These are phyloP conservation scores for Stachybotrys echinatus DNA, from an alignment of 2,329 filamentous ascomycete species.

Conservation along the genomic window DNA sequence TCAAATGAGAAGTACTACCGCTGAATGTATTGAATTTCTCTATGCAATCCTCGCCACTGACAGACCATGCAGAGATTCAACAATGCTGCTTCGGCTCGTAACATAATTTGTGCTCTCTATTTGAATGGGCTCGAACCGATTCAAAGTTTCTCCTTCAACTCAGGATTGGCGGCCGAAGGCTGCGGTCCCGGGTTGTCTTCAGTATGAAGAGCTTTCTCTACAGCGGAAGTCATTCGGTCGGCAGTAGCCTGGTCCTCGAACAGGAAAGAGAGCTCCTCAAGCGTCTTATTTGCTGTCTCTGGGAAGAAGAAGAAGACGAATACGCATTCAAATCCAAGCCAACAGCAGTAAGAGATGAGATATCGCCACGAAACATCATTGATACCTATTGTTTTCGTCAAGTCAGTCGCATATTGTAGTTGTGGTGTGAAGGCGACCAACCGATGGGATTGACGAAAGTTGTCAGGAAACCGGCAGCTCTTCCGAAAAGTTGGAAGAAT, in stretches of 20 bases:
- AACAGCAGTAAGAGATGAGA: conserved; percentile 14
- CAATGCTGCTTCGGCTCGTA: no score
- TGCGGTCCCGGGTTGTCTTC: background rate
- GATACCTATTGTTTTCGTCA: background rate
- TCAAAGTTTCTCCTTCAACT: no score
- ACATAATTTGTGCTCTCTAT: no score
- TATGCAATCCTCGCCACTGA: no score
- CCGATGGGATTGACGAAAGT: conserved; percentile 17
- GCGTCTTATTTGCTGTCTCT: conserved; percentile 68
- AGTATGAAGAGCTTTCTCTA: background rate
- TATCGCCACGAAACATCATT: conserved; percentile 11
- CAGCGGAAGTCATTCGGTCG: background rate
- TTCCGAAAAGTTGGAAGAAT: conserved; percentile 41
- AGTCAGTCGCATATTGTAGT: no score
- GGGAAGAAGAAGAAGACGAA: conserved; percentile 74
- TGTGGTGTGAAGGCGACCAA: conserved; percentile 1
- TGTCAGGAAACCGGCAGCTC: conserved; percentile 11
- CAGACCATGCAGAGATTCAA: no score
- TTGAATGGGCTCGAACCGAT: no score
- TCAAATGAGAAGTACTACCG: no score
- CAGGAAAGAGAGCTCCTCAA: conserved; percentile 53
- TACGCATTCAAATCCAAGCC: conserved; percentile 18
- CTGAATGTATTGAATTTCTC: no score
- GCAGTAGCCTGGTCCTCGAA: background rate
- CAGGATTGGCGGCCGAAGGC: no score